phyloP scores from a whole-genome alignment of 331 rosid genomes.

The Cucumis variabilis region DNA sequence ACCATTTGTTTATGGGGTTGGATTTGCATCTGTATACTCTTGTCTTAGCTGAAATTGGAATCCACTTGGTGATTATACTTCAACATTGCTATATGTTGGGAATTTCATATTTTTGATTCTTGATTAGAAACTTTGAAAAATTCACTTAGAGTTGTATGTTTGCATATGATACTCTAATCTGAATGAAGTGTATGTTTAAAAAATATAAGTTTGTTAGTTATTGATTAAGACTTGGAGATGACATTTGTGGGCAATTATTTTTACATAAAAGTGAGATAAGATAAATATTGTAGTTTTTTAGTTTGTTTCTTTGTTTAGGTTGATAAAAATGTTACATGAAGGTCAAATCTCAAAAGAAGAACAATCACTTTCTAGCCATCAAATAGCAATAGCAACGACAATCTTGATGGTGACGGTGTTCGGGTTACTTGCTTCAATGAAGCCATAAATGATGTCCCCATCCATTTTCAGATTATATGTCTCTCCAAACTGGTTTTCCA shows the following conservation, averaged over 20 bases:
- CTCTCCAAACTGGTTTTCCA: slow-evolving; percentile 68
- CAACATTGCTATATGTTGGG: not conserved
- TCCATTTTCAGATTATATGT: slow-evolving; percentile 83
- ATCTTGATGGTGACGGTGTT: slow-evolving; percentile 38
- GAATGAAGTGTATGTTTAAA: not conserved
- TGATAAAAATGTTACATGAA: slow-evolving; percentile 15
- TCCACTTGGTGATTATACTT: not conserved
- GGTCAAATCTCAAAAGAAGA: slow-evolving; percentile 22
- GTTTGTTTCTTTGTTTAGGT: not conserved
- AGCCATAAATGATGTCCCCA: slow-evolving; percentile 59
- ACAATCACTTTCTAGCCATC: not conserved
- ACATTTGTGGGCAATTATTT: not conserved
- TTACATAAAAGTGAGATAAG: not conserved
- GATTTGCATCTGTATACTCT: not conserved
- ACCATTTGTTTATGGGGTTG: not conserved
- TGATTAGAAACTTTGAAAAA: not conserved
- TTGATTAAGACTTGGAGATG: not conserved
- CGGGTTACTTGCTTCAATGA: slow-evolving; percentile 71
- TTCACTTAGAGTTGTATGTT: not conserved
- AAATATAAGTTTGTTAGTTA: not conserved
- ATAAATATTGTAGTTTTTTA: not conserved
- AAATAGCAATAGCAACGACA: not conserved
- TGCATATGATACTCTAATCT: not conserved
- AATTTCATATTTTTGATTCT: not conserved
- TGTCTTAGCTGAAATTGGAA: not conserved